Conservation (phyloP, 768 basidiomycete genomes). For the Amanita fuliginea region DNA sequence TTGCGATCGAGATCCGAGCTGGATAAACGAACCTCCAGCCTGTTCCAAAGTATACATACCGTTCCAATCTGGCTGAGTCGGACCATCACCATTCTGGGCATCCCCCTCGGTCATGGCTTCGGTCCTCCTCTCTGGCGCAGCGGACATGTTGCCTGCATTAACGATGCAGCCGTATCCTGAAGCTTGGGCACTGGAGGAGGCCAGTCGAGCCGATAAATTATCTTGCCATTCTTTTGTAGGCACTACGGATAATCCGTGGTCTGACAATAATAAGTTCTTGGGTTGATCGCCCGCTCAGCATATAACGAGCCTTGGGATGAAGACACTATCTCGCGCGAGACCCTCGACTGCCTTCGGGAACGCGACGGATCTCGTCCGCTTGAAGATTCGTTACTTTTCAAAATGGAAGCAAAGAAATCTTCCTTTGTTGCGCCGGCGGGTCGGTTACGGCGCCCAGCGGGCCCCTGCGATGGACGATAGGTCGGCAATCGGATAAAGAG, state of each 20-base stretch:
- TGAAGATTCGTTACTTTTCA: slow-evolving; percentile 42
- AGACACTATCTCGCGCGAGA: slow-evolving; percentile 73
- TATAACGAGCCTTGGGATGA: slow-evolving; percentile 42
- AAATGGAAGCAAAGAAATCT: slow-evolving; percentile 67
- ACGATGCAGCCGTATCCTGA: slow-evolving; percentile 10
- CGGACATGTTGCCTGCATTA: neutral
- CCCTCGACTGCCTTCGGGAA: slow-evolving; percentile 61
- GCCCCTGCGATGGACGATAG: slow-evolving; percentile 35
- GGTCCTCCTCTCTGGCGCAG: slow-evolving; percentile 1
- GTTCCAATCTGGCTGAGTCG: slow-evolving; percentile 38
- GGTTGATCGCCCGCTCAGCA: slow-evolving; percentile 3
- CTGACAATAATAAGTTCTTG: slow-evolving; percentile 20
- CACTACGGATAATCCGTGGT: slow-evolving; percentile 45
- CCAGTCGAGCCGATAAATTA: slow-evolving; percentile 46
- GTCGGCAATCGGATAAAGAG: slow-evolving; percentile 1
- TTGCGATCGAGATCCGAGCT: neutral
- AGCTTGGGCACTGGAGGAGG: slow-evolving; percentile 15
- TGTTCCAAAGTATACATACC: slow-evolving; percentile 49
- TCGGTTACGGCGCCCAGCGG: slow-evolving; percentile 52
- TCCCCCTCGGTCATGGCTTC: neutral
- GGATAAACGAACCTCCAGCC: slow-evolving; percentile 12
- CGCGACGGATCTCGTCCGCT: slow-evolving; percentile 43
- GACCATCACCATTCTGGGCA: slow-evolving; percentile 27
- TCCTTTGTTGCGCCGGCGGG: slow-evolving; percentile 59
- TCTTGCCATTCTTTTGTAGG: slow-evolving; percentile 78